A percentile compares a stretch with the other conserved stretches of the same genome.
These are phyloP conservation scores for Komagataella phaffii DNA, from an alignment of 805 yeast species.

Conservation along the genomic window DNA sequence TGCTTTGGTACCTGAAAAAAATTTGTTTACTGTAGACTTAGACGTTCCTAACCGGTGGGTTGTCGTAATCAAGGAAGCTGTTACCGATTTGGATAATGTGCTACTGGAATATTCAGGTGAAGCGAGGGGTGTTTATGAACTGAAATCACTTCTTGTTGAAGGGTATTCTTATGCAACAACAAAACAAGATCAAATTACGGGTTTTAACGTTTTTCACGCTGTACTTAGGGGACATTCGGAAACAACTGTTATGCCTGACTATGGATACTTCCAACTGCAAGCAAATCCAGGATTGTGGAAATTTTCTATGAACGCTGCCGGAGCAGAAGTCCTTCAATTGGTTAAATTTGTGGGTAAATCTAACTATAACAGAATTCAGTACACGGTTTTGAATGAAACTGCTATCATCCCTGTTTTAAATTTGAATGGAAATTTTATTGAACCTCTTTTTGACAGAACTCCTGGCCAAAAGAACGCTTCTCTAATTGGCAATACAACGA, in stretches of 20 bases:
- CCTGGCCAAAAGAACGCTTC: constrained; percentile 7
- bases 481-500: neutral
- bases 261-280: constrained; percentile 75
- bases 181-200: no score
- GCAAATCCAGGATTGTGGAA: constrained; percentile 62
- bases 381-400: constrained; percentile 3
- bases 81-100: constrained; percentile 53
- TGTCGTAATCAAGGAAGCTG: constrained; percentile 35
- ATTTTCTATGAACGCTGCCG: constrained; percentile 13
- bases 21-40: constrained; percentile 39
- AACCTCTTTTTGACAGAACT: constrained; percentile 30
- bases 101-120: constrained; percentile 23
- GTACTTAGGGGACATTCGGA: constrained; percentile 20
- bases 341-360: constrained; percentile 17
- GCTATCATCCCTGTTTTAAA: constrained; percentile 21
- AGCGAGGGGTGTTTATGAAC: constrained; percentile 31
- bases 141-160: constrained; percentile 50
- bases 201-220: no score
- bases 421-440: constrained; percentile 30
- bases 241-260: constrained; percentile 62
- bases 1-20: constrained; percentile 32
- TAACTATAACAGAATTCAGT: neutral
- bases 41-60: constrained; percentile 61
- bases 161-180: constrained; percentile 52
- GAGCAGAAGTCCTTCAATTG: constrained; percentile 27